These are phyloP conservation scores for Cetraspora pellucida DNA, from an alignment of 192 early-diverging fungal genomes.

Conservation along the genomic window DNA sequence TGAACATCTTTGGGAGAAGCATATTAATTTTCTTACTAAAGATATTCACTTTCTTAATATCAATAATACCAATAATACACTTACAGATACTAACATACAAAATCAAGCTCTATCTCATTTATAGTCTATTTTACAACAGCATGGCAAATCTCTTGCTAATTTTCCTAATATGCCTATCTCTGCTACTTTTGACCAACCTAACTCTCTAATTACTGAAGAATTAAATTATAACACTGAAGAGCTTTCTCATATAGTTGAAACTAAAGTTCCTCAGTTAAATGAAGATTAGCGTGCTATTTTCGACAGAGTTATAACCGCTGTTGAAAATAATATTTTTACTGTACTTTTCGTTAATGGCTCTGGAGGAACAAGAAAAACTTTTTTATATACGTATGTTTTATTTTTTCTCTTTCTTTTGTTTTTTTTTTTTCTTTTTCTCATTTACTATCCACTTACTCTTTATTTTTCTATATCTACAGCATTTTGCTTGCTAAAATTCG, in stretches of 20 bases:
- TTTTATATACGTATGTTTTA: constrained; percentile 9
- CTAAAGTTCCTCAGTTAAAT: background rate
- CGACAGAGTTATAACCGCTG: constrained; percentile 27
- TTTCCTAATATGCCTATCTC: constrained; percentile 29
- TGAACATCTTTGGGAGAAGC: constrained; percentile 14
- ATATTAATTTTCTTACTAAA: constrained; percentile 8
- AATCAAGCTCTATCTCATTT: constrained; percentile 8
- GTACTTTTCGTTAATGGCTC: constrained; percentile 42
- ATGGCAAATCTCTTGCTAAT: constrained; percentile 22
- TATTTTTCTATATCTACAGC: no score
- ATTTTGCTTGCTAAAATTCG: constrained; percentile 34
- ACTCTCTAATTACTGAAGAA: constrained; percentile 29
- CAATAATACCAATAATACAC: background rate
- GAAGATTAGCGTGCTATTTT: background rate
- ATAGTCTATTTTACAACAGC: background rate
- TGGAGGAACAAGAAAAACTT: no score
- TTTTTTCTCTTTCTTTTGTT: background rate
- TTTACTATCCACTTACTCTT: background rate
- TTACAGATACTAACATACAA: constrained; percentile 15
- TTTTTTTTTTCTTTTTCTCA: background rate
- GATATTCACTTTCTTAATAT: constrained; percentile 29
- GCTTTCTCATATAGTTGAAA: constrained; percentile 6
- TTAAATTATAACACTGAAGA: constrained; percentile 5
- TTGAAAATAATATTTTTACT: background rate
- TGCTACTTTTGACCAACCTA: background rate